These are phyloP conservation scores for Trichoderma atroviride DNA, from an alignment of 2,329 filamentous ascomycete species.

Conservation along the genomic window DNA sequence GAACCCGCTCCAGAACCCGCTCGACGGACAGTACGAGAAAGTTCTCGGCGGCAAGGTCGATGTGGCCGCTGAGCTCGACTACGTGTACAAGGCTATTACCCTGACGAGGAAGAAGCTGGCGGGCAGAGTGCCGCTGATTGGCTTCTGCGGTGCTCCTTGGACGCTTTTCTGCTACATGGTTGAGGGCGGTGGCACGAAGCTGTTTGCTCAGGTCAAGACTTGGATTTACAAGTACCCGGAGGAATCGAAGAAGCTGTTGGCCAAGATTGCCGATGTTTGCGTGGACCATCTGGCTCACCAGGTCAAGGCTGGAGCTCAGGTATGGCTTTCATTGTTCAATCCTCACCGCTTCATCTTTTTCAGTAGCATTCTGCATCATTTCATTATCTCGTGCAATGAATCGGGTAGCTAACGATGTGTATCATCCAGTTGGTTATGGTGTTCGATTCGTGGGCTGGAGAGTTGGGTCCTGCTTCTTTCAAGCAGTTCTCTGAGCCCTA, in stretches of 20 bases:
- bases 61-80: slow-evolving; percentile 81
- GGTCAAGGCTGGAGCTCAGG: slow-evolving; percentile 89
- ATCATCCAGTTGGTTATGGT: slow-evolving; percentile 76
- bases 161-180: slow-evolving; percentile 99
- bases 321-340: slow-evolving; percentile 39
- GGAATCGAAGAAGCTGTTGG: slow-evolving; percentile 77
- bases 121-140: slow-evolving; percentile 88
- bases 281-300: slow-evolving; percentile 93
- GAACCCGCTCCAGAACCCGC: slow-evolving; percentile 74
- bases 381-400: background rate
- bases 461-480: slow-evolving; percentile 84
- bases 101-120: slow-evolving; percentile 84
- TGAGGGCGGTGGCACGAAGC: slow-evolving; percentile 92
- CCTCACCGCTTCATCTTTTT: background rate
- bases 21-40: slow-evolving; percentile 79
- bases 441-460: slow-evolving; percentile 97
- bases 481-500: slow-evolving; percentile 85
- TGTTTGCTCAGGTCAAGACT: slow-evolving; percentile 92
- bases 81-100: slow-evolving; percentile 95
- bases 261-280: slow-evolving; percentile 92
- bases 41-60: slow-evolving; percentile 80
- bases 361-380: background rate
- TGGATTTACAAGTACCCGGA: slow-evolving; percentile 92
- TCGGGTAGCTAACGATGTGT: background rate
- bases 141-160: slow-evolving; percentile 97